Percentiles rank a stretch among this genome's conserved stretches.
Evolutionary conservation across 257 asterid species (phyloP).

Genomic region (Nicotiana otophora): DNA sequence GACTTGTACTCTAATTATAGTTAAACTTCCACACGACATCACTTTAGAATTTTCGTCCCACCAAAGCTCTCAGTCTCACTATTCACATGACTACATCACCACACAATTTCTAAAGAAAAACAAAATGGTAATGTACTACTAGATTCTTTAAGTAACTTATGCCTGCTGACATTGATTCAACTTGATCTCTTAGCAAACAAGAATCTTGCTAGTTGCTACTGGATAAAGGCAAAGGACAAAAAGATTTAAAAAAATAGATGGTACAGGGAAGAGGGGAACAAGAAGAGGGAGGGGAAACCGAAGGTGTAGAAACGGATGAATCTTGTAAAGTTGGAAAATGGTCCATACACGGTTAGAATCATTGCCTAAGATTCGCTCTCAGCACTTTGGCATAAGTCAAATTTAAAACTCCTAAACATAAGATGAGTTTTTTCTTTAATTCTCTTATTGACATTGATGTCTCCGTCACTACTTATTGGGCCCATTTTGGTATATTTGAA

Average conservation of each 20-base stretch:
- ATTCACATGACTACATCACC: background rate
- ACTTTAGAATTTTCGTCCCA: no score
- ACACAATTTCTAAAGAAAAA: background rate
- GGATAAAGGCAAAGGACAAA: background rate
- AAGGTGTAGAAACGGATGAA: background rate
- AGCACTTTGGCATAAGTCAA: background rate
- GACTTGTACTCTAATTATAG: background rate
- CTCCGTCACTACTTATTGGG: no score
- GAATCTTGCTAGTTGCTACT: background rate
- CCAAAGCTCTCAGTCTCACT: background rate
- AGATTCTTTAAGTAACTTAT: background rate
- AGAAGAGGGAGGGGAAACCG: no score
- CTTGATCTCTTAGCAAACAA: background rate
- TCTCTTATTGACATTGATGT: background rate
- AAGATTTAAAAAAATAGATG: background rate
- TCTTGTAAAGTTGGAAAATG: background rate
- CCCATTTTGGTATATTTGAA: no score
- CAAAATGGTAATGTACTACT: background rate
- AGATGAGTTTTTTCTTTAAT: background rate
- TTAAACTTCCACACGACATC: background rate
- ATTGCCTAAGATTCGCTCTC: background rate
- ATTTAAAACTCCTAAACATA: background rate
- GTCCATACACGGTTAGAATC: background rate
- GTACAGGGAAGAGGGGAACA: background rate
- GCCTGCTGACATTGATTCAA: constrained; percentile 5